Evolutionary conservation across 2,329 filamentous ascomycete species (phyloP).

Genomic region (Sclerotinia trifoliorum): DNA sequence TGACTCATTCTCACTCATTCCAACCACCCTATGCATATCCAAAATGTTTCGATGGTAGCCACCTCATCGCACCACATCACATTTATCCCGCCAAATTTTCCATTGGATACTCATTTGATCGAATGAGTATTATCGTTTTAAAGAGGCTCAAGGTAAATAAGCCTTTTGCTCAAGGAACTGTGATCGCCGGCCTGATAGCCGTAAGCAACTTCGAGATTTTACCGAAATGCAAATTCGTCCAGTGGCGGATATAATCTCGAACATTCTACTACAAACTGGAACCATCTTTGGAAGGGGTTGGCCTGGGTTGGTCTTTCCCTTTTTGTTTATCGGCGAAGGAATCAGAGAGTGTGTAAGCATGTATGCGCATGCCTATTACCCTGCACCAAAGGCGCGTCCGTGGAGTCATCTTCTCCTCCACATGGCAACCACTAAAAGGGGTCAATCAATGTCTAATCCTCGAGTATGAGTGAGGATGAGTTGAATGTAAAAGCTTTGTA

Average conservation of each 20-base stretch:
- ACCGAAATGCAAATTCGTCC: neutral
- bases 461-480: neutral
- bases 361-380: neutral
- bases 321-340: neutral
- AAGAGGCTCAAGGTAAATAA: neutral
- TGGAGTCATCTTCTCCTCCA: no score
- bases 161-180: neutral
- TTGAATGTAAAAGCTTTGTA: neutral
- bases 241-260: neutral
- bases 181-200: neutral
- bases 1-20: neutral
- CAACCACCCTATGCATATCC: neutral
- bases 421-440: neutral
- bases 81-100: neutral
- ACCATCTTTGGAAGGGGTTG: no score
- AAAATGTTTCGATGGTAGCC: neutral
- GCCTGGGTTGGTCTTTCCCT: no score
- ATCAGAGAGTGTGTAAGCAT: slow-evolving; percentile 1
- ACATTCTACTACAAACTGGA: neutral
- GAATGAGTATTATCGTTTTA: neutral
- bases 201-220: neutral
- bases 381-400: neutral
- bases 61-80: neutral
- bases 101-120: neutral
- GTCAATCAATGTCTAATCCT: neutral